A percentile compares a stretch with the other conserved stretches of the same genome.
Conservation (phyloP, 1,139 yeast genomes). For the Taphrina communis region DNA sequence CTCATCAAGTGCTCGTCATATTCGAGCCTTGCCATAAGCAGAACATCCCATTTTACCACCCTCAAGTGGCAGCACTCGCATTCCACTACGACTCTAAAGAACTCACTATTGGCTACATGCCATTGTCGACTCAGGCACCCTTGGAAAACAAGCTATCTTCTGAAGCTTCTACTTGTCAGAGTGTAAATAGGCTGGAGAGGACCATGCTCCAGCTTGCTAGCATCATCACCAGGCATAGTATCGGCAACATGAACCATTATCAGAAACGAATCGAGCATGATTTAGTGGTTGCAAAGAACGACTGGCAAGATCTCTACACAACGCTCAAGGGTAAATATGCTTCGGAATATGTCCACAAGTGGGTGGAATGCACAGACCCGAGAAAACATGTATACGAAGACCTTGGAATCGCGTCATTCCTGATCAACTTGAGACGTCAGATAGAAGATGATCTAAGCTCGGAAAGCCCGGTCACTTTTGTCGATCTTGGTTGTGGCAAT, state of each 20-base stretch:
- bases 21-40: conserved; percentile 42
- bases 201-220: conserved; percentile 79
- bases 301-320: conserved; percentile 83
- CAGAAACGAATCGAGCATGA: conserved; percentile 89
- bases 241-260: conserved; percentile 82
- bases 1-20: conserved; percentile 8
- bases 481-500: conserved; percentile 95
- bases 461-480: conserved; percentile 62
- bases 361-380: conserved; percentile 95
- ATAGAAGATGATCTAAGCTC: conserved; percentile 49
- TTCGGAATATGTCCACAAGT: conserved; percentile 71
- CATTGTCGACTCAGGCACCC: conserved; percentile 28
- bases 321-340: conserved; percentile 83
- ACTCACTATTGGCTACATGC: conserved; percentile 32
- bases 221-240: conserved; percentile 82
- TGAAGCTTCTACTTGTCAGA: neutral
- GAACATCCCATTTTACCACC: conserved; percentile 84
- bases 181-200: conserved; percentile 68
- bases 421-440: conserved; percentile 73
- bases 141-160: neutral
- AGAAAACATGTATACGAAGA: conserved; percentile 96
- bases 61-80: conserved; percentile 79
- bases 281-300: conserved; percentile 76
- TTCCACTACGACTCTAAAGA: conserved; percentile 52
- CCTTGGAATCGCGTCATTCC: conserved; percentile 90